Conservation (phyloP, 306 rosid genomes). For the Vicia faba region DNA sequence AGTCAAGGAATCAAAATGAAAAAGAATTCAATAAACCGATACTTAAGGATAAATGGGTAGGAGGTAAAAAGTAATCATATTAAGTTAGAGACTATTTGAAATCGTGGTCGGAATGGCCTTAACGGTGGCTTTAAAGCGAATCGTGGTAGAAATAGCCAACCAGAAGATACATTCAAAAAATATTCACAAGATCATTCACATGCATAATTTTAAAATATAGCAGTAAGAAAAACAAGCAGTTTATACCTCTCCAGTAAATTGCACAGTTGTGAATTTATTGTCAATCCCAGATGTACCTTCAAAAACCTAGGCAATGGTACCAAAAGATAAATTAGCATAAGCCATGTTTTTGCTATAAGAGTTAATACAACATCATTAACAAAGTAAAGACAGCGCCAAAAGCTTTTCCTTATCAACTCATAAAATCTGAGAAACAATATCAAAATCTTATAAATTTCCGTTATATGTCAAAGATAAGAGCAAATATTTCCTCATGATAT, state of each 20-base stretch:
- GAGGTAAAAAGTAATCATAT: constrained; percentile 18
- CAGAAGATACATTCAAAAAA: constrained; percentile 15
- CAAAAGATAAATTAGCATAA: constrained; percentile 13
- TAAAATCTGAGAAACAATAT: constrained; percentile 9
- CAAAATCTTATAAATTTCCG: neutral
- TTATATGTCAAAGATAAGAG: constrained; percentile 15
- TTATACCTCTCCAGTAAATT: constrained; percentile 96
- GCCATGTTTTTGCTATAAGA: constrained; percentile 2
- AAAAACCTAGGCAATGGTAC: constrained; percentile 64
- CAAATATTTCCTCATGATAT: neutral
- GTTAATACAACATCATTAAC: constrained; percentile 8
- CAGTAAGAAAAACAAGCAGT: constrained; percentile 6
- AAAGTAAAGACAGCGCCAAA: constrained; percentile 16
- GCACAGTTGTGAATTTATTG: constrained; percentile 96
- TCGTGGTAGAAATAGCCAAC: neutral
- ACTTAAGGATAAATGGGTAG: neutral
- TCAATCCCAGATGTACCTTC: constrained; percentile 99
- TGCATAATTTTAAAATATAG: neutral
- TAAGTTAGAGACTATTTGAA: neutral
- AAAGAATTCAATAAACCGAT: constrained; percentile 15
- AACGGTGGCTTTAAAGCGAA: neutral
- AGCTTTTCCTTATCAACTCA: neutral
- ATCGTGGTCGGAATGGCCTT: neutral
- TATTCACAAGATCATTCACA: neutral
- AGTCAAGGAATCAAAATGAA: constrained; percentile 19